Conservation (phyloP, 179 eudicot genomes). For the Beta corolliflora region DNA sequence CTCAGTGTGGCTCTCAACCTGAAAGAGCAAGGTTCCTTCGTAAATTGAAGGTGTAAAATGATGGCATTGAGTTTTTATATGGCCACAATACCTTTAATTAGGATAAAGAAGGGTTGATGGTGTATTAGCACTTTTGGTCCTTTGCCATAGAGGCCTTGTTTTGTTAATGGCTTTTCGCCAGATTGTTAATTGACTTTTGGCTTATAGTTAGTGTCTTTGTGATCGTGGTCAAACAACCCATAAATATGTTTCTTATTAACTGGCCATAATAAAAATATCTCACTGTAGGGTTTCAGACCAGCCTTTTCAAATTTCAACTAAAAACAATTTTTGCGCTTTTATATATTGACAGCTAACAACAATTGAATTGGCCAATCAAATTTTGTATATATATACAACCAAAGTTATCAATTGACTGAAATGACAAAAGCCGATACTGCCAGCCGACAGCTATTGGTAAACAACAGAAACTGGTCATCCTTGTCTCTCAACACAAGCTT, state of each 20-base stretch:
- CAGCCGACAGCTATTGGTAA: no score
- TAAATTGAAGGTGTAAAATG: neutral
- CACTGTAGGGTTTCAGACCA: no score
- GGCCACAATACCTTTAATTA: neutral
- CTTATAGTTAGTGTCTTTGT: neutral
- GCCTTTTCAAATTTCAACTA: no score
- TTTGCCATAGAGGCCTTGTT: neutral
- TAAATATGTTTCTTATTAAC: no score
- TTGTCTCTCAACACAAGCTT: no score
- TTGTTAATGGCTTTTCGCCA: neutral
- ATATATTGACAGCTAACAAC: no score
- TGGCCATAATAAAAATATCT: neutral
- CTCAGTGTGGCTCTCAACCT: neutral
- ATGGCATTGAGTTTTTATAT: neutral
- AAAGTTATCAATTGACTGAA: no score
- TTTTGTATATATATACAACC: no score
- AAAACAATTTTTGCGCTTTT: no score
- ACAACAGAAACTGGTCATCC: no score
- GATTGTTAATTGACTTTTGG: neutral
- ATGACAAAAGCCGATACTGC: no score
- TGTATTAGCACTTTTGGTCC: neutral
- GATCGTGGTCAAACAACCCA: neutral
- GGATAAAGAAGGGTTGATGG: neutral
- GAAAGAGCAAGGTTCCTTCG: neutral
- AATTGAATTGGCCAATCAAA: no score